Evolutionary conservation across 176 grass and related monocot species (phyloP).

Genomic region (Pontederia crassipes): DNA sequence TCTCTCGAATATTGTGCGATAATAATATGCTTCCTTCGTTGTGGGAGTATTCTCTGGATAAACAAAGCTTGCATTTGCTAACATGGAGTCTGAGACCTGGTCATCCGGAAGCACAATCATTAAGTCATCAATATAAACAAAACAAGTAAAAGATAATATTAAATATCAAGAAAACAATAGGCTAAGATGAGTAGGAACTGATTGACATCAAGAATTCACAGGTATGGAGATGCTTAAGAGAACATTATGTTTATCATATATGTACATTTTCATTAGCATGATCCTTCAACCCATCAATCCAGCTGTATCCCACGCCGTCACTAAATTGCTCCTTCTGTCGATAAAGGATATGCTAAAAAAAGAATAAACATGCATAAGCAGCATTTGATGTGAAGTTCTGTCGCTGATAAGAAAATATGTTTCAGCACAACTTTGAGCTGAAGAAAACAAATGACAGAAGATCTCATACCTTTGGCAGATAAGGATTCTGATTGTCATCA

Average conservation of each 20-base stretch:
- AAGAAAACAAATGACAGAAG: constrained; percentile 2
- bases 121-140: not conserved
- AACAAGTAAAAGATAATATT: not conserved
- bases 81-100: constrained; percentile 86
- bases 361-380: not conserved
- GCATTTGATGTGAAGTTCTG: not conserved
- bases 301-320: constrained; percentile 95
- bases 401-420: constrained; percentile 1
- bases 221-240: too few species aligned
- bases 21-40: constrained; percentile 94
- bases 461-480: constrained; percentile 74
- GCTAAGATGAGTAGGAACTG: too few species aligned
- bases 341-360: constrained; percentile 77
- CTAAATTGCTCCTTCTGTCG: constrained; percentile 99
- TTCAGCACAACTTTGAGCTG: not conserved
- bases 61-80: constrained; percentile 83
- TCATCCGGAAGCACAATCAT: constrained; percentile 7
- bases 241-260: too few species aligned
- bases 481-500: constrained; percentile 73
- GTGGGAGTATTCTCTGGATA: constrained; percentile 90
- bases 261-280: constrained; percentile 79
- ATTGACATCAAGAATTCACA: too few species aligned
- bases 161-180: too few species aligned
- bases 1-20: constrained; percentile 77
- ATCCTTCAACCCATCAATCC: constrained; percentile 96